Evolutionary conservation across 83 land plant genomes (phyloP), one percentile per base, ranked within the genome.

Genomic region (Picea abies): DNA sequence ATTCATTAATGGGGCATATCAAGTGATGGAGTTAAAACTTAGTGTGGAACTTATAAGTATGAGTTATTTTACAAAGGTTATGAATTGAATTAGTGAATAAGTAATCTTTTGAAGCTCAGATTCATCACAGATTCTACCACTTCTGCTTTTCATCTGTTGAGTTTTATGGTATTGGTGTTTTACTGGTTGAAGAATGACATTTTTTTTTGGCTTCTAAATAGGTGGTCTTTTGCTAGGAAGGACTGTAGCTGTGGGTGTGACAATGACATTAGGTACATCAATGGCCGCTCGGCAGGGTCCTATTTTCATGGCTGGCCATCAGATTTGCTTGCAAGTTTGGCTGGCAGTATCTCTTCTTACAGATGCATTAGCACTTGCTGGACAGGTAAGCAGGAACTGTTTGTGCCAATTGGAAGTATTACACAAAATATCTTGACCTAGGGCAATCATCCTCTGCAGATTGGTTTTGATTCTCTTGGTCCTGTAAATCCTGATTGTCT

Each of bases 361-460:
- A 84, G 99, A 96, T 90, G 97, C 99, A 29, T 83, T 97, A 75
- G 99, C 99, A 39, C 92, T 97, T 83, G 93, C 99, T 80, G 99
- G 95, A 15, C 99, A 97, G 98, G 99, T 97, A 86, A 78, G 64
- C 58, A 73, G 47, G 20, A 41, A 41, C 11, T 41, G n/a, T 44
- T 39, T n/a, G 47, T 72, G 77, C 77, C 47, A 8, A 44, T n/a
- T n/a, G 25, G 44, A n/a, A 73, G 26, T 67, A 11, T 67, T 15
- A 67, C 39, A 8, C 32, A 15, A 4, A 67, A 12, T 9, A 44
- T 8, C 22, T 73, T 17, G 58, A 47, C 25, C 23, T n/a, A 11
- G 58, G 20, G n/a, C 76, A 44, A 73, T 73, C 58, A n/a, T 44
- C 39, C 25, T 47, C 16, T 20, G 23, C 22, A 52, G 47, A 73